Conservation (phyloP, 768 basidiomycete genomes). For the Kwoniella sp. region DNA sequence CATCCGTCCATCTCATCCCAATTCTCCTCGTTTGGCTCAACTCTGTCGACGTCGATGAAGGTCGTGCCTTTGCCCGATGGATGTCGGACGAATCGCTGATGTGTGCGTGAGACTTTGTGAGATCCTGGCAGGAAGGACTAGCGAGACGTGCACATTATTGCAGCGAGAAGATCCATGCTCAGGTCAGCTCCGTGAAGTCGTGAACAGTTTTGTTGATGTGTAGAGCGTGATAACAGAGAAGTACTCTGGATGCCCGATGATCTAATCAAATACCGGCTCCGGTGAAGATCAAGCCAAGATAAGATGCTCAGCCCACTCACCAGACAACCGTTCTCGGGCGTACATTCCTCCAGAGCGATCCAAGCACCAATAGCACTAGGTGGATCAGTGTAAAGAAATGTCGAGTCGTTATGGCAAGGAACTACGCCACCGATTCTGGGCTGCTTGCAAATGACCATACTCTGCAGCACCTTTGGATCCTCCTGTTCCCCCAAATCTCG, state of each 20-base stretch:
- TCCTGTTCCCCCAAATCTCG: conserved; percentile 78
- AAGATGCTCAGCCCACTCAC: conserved; percentile 27
- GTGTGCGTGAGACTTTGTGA: conserved; percentile 72
- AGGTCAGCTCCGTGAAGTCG: too few relatives aligned
- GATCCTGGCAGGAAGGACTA: conserved; percentile 69
- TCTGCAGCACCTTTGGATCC: conserved; percentile 84
- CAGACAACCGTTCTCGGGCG: conserved; percentile 58
- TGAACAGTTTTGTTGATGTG: background rate
- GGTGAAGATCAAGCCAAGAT: background rate
- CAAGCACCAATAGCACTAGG: conserved; percentile 92
- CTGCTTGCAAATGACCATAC: conserved; percentile 96
- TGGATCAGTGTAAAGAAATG: conserved; percentile 81
- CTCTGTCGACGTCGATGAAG: conserved; percentile 66
- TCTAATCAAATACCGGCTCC: too few relatives aligned
- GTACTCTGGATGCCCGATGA: background rate
- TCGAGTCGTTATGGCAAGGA: conserved; percentile 88
- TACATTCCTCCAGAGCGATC: conserved; percentile 92
- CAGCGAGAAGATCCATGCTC: too few relatives aligned
- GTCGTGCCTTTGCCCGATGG: conserved; percentile 70
- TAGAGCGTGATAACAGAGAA: background rate
- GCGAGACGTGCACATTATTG: conserved; percentile 39
- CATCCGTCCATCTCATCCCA: conserved; percentile 52
- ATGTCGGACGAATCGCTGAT: conserved; percentile 82
- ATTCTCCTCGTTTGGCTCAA: conserved; percentile 44
- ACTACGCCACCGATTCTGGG: conserved; percentile 93